Evolutionary conservation across 148 eudicot genomes (phyloP).

Genomic region (Vaccinium myrtillus): DNA sequence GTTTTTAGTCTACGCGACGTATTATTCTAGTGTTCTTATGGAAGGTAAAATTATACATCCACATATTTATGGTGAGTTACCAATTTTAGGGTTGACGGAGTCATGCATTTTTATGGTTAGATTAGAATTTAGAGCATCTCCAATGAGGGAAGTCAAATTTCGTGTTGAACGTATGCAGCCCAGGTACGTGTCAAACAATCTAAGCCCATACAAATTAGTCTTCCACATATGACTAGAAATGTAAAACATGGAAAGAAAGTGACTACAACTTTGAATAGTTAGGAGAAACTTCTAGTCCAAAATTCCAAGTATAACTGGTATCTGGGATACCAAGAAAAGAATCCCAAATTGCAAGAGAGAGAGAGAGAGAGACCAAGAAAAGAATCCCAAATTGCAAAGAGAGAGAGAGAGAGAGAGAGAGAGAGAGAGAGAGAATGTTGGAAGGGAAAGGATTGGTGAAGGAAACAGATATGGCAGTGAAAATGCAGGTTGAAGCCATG

Average conservation of each 20-base stretch:
- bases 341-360: not conserved
- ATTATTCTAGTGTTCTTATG: no score
- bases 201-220: not conserved
- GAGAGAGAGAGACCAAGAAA: slow-evolving; percentile 26
- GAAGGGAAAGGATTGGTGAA: slow-evolving; percentile 83
- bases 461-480: slow-evolving; percentile 82
- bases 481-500: slow-evolving; percentile 91
- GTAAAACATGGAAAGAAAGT: not conserved
- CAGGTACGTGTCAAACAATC: no score
- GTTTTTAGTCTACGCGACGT: no score
- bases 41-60: no score
- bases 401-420: no score
- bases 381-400: not conserved
- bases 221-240: not conserved
- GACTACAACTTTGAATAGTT: not conserved
- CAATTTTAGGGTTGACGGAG: no score
- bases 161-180: no score
- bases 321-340: not conserved
- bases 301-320: not conserved
- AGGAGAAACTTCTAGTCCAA: not conserved
- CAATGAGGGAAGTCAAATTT: no score
- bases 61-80: no score
- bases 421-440: slow-evolving; percentile 54
- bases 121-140: no score
- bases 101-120: no score